A percentile compares a stretch with the other conserved stretches of the same genome.
phyloP scores from a whole-genome alignment of 345 rosid species.

The Diplotaxis tenuifolia region DNA sequence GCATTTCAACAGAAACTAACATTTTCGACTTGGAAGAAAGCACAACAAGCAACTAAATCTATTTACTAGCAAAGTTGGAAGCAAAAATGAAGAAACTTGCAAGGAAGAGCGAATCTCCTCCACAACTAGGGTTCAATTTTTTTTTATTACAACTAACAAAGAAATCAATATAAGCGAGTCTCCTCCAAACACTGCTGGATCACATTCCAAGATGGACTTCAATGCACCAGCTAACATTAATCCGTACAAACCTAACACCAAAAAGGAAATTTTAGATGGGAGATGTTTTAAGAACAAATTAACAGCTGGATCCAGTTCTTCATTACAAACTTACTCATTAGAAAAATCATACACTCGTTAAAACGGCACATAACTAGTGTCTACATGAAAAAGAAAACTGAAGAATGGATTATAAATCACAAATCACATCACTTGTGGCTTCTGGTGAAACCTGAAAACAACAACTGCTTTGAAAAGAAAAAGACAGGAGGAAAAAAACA shows the following conservation, averaged over 20 bases:
- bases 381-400: constrained; percentile 15
- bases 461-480: background rate
- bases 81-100: background rate
- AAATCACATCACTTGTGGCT: constrained; percentile 6
- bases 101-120: too few species aligned
- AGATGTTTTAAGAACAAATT: constrained; percentile 20
- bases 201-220: constrained; percentile 22
- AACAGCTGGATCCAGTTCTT: constrained; percentile 23
- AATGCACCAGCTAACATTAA: constrained; percentile 24
- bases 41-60: background rate
- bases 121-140: constrained; percentile 20
- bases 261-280: constrained; percentile 14
- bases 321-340: constrained; percentile 9
- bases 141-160: background rate
- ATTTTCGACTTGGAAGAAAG: background rate
- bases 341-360: background rate
- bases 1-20: background rate
- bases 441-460: constrained; percentile 9
- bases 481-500: background rate
- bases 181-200: constrained; percentile 3
- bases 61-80: background rate
- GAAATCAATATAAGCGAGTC: background rate
- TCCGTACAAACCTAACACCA: constrained; percentile 32
- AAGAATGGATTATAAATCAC: background rate
- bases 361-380: constrained; percentile 8